Percentiles rank a stretch among this genome's conserved stretches.
These are phyloP conservation scores for Viridothelium virens DNA, from an alignment of 495 filamentous ascomycete species.

Conservation along the genomic window DNA sequence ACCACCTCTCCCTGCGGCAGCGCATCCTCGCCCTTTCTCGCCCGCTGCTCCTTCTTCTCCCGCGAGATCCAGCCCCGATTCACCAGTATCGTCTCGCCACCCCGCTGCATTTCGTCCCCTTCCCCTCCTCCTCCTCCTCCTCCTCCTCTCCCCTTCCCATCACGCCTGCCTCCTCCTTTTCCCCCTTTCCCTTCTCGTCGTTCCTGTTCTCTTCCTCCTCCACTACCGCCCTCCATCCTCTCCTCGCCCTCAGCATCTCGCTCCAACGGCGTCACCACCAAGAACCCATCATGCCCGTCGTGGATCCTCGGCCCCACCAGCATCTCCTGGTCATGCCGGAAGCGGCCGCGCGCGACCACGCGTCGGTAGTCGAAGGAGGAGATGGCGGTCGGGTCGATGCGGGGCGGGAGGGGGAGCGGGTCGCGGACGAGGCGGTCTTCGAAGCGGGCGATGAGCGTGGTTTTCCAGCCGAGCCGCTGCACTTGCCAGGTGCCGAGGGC, in stretches of 20 bases:
- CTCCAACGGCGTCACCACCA: conserved; percentile 86
- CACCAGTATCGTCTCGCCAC: conserved; percentile 63
- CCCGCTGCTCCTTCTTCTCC: conserved; percentile 55
- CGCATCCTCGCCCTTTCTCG: conserved; percentile 46
- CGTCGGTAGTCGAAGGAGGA: conserved; percentile 87
- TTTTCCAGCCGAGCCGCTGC: conserved; percentile 88
- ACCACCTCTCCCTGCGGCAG: conserved; percentile 60
- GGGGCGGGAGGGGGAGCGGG: conserved; percentile 80
- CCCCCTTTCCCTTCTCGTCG: no score
- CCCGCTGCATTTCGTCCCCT: conserved; percentile 55
- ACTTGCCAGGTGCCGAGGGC: conserved; percentile 90
- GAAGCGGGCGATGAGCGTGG: conserved; percentile 75
- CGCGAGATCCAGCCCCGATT: conserved; percentile 86
- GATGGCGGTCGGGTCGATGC: conserved; percentile 70
- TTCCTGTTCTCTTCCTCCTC: no score
- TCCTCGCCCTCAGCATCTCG: conserved; percentile 43
- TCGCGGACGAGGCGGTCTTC: conserved; percentile 80
- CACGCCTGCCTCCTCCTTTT: no score
- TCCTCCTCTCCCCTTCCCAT: conserved; percentile 27
- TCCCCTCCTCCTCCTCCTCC: conserved; percentile 56
- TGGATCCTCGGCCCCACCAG: conserved; percentile 81
- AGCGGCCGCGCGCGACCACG: conserved; percentile 64
- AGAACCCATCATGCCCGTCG: conserved; percentile 82
- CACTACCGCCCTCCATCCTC: no score
- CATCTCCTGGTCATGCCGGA: conserved; percentile 90